Conservation (phyloP, 176 grass and related monocot genomes). For the Pontederia paniculata region DNA sequence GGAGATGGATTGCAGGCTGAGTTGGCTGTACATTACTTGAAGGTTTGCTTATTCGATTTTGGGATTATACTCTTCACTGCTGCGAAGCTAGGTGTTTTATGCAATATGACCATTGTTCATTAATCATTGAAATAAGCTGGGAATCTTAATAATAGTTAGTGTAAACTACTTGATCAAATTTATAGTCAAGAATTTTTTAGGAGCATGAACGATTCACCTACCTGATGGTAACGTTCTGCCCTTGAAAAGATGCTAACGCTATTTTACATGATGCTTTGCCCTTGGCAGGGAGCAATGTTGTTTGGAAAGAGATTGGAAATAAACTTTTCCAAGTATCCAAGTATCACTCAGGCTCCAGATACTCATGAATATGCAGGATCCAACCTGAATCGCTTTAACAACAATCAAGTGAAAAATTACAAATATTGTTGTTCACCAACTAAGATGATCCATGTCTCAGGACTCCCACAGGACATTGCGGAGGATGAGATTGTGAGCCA, state of each 20-base stretch:
- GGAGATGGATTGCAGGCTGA: conserved; percentile 93
- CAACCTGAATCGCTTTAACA: conserved; percentile 70
- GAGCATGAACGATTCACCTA: no score
- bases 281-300: conserved; percentile 46
- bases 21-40: conserved; percentile 79
- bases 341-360: conserved; percentile 58
- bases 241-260: no score
- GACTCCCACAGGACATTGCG: conserved; percentile 59
- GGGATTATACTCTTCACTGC: not conserved
- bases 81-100: not conserved
- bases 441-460: conserved; percentile 88
- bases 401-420: conserved; percentile 83
- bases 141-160: no score
- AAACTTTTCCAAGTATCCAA: conserved; percentile 81
- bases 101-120: no score
- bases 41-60: conserved; percentile 24
- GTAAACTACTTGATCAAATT: no score
- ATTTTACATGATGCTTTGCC: no score
- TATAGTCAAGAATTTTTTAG: no score
- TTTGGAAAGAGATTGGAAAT: conserved; percentile 80
- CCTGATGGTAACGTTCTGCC: no score
- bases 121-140: no score
- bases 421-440: conserved; percentile 78
- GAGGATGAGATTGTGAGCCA: conserved; percentile 50
- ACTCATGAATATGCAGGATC: conserved; percentile 59